Evolutionary conservation across 345 rosid genomes (phyloP), one percentile per base, ranked within the genome.

Genomic region (Lumnitzera racemosa): DNA sequence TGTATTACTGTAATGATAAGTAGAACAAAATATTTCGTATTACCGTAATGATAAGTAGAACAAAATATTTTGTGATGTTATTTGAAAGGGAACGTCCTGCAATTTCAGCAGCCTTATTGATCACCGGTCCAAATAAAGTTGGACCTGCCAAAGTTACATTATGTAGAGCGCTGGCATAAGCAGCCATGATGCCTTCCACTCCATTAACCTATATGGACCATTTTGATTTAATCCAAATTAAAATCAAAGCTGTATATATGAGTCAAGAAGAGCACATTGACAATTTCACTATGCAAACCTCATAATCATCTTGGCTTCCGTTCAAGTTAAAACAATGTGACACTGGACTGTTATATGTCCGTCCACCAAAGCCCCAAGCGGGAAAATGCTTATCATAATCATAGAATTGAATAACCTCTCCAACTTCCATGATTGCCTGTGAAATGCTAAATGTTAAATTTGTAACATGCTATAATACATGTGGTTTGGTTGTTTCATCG

Each of bases 71-170:
- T 56, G 55, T 81, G 58, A 67, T 73, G 53, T 72, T 74, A 54
- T 70, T 73, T 58, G 84, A 87, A 60, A 84, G 74, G 70, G 91
- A 83, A 17, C 85, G 82, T 54, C 81, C 77, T 8, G 91, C 99
- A 43, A 80, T 83, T 53, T 66, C 66, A 24, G 95, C 89, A 59
- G 99, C 97, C 11, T 61, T 74, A 73, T 70, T 86, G 56, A 94
- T 88, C 71, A 90, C 91, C 15, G 75, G 96, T 49, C 97, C 97
- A 75, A 94, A 94, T 47, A 94, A 83, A 31, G 97, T 94, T 27
- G 99, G 99, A 54, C 99, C 97, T 1, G 99, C 99, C 49, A 94
- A 85, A 67, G 90, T 80, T 24, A 94, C 91, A 64, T 86, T 94
- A 58, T 60, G 78, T 67, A 94, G 94, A 31, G 96, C 95, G 69